Percentiles rank a stretch among this genome's conserved stretches.
These are phyloP conservation scores for Geotrichum cucujoidarum DNA, from an alignment of 1,139 yeast species.

Conservation along the genomic window DNA sequence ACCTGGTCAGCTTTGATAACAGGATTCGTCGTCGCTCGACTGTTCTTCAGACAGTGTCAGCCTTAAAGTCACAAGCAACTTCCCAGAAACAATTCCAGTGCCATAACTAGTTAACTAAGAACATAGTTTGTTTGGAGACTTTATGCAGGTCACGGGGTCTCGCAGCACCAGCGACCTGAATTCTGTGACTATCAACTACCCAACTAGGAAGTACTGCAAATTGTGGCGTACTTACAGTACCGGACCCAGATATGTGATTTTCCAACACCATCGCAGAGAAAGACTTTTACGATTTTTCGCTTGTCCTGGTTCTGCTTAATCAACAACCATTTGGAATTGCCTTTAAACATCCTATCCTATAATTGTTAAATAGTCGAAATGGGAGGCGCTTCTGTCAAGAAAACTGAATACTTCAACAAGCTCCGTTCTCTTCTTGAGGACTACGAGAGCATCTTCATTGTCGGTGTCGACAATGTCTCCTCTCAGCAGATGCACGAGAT, in stretches of 20 bases:
- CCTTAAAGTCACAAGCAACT: too few species aligned
- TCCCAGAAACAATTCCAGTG: too few species aligned
- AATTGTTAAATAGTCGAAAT: slow-evolving; percentile 70
- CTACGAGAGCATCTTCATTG: slow-evolving; percentile 96
- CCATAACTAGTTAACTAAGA: too few species aligned
- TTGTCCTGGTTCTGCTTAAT: background rate
- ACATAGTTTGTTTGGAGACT: too few species aligned
- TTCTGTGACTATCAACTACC: background rate
- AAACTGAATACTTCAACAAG: slow-evolving; percentile 89
- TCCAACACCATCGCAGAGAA: background rate
- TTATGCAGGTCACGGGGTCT: too few species aligned
- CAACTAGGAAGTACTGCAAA: background rate
- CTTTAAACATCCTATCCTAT: slow-evolving; percentile 97
- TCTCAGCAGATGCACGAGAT: slow-evolving; percentile 99
- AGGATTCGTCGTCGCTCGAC: too few species aligned
- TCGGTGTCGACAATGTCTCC: slow-evolving; percentile 99
- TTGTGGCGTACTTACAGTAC: background rate
- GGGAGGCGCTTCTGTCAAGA: slow-evolving; percentile 99
- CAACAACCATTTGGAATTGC: slow-evolving; percentile 29
- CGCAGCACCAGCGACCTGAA: too few species aligned
- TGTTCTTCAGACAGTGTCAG: too few species aligned
- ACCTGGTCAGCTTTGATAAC: too few species aligned
- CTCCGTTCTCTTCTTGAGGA: slow-evolving; percentile 92
- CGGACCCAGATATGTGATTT: background rate
- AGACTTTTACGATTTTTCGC: background rate